Conservation (phyloP, 768 basidiomycete species). For the Collybiopsis confluens region DNA sequence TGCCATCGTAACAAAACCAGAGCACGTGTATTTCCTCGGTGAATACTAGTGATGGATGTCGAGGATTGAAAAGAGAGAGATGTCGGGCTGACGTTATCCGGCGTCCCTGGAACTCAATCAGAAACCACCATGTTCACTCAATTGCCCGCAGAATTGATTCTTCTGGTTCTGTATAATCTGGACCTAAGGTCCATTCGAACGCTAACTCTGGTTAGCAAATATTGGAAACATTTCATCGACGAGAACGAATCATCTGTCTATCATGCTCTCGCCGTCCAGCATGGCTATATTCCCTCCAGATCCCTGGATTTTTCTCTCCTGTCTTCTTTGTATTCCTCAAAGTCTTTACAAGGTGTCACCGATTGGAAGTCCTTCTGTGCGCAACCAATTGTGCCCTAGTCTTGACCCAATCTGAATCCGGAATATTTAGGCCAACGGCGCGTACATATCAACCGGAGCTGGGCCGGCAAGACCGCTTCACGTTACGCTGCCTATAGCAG, state of each 20-base stretch:
- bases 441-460: constrained; percentile 41
- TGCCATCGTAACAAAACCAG: constrained; percentile 16
- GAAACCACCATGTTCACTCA: constrained; percentile 28
- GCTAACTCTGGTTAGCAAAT: constrained; percentile 33
- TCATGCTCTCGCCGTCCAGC: constrained; percentile 49
- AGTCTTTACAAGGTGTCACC: constrained; percentile 31
- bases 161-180: constrained; percentile 47
- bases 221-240: constrained; percentile 44
- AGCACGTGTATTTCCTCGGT: not conserved
- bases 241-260: constrained; percentile 51
- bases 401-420: constrained; percentile 2
- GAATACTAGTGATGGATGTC: not conserved
- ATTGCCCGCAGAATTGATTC: constrained; percentile 56
- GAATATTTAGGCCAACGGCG: constrained; percentile 39
- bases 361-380: constrained; percentile 64
- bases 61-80: not conserved
- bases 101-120: no score
- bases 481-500: constrained; percentile 26
- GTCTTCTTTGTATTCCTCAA: constrained; percentile 23
- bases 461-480: constrained; percentile 50
- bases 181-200: constrained; percentile 38
- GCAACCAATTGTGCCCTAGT: constrained; percentile 16
- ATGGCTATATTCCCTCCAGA: constrained; percentile 37
- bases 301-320: constrained; percentile 26
- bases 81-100: not conserved